Percentiles rank a stretch among this genome's conserved stretches.
Evolutionary conservation across 176 grass and related monocot genomes (phyloP).

Genomic region (Bromus sterilis): DNA sequence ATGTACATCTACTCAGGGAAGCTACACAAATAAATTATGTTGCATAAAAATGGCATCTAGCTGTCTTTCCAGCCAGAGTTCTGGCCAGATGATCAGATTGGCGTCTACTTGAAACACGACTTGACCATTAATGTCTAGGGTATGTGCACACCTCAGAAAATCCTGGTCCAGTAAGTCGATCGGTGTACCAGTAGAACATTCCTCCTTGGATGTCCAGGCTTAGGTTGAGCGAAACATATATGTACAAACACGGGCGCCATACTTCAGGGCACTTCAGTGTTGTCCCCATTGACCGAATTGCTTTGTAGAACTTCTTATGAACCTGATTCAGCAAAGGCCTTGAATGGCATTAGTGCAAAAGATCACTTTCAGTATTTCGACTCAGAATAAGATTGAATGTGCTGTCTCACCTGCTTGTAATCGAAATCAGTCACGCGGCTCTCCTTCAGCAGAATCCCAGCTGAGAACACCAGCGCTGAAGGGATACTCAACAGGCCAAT

Average conservation of each 20-base stretch:
- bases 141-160: slow-evolving; percentile 73
- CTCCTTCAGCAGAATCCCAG: slow-evolving; percentile 72
- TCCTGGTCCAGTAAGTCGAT: slow-evolving; percentile 35
- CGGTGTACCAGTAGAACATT: slow-evolving; percentile 96
- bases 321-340: slow-evolving; percentile 43
- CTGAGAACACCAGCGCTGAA: slow-evolving; percentile 54
- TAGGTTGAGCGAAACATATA: slow-evolving; percentile 56
- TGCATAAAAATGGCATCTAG: background rate
- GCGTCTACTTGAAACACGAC: background rate
- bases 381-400: background rate
- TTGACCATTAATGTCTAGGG: background rate
- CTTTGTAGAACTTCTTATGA: slow-evolving; percentile 55
- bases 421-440: slow-evolving; percentile 30
- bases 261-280: slow-evolving; percentile 63
- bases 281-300: slow-evolving; percentile 42
- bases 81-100: background rate
- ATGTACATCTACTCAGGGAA: slow-evolving; percentile 5
- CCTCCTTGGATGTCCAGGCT: slow-evolving; percentile 85
- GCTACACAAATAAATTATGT: background rate
- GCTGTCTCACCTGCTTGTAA: slow-evolving; percentile 52
- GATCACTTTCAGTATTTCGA: background rate
- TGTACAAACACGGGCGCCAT: slow-evolving; percentile 73
- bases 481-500: slow-evolving; percentile 81
- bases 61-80: background rate
- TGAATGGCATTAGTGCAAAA: background rate